Base-by-base conservation (phyloP, 2,329 filamentous ascomycete species). In the Pyrenochaeta sp. region DNA sequence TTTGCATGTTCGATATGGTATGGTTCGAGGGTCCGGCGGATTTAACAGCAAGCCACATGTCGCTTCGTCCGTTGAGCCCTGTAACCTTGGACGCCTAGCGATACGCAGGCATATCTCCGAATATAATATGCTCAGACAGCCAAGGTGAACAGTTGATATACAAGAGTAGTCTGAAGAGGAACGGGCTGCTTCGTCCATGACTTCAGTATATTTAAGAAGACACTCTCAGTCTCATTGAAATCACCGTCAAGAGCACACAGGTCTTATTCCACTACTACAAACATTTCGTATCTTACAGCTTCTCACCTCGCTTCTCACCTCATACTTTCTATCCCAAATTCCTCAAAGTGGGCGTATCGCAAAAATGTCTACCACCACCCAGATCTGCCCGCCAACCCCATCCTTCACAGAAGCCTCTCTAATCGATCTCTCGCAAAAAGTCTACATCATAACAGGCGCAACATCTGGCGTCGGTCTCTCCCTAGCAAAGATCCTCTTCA, bases 401-500 rank as follows among this genome's bases (percentile, higher is more conserved):
- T 65, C 71, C 1, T 77, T 82, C 51, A 82, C 80, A 3, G 79
- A 81, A 43, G 68, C 75, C 44, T 74, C 79, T 44, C 72, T 83
- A n/a, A 72, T 77, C 6, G 76, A 81, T 58, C 79, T 82, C 54
- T 65, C 72, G 15, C 78, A 73, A 22, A 61, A 77, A 76, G 80
- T 84, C 36, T 81, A 79, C 72, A 77, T 87, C 61, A 79, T 87
- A 27, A 86, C 75, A 2, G 80, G 81, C 22, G 80, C 78, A 36
- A 75, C 79, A 40, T 67, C 79, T 1, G 79, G 79, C 13, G 13
- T 28, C 46, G 84, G 84, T 19, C 79, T 81, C 44, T 80, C 84
- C 58, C 77, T 87, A 22, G 77, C 77, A 43, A 79, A 79, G 46
- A 80, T 87, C 12, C 77, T 88, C 32, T 88, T 87, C 72, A 68